Base-by-base conservation (phyloP, 2,329 filamentous ascomycete genomes). In the Epichloe gansuensis region DNA sequence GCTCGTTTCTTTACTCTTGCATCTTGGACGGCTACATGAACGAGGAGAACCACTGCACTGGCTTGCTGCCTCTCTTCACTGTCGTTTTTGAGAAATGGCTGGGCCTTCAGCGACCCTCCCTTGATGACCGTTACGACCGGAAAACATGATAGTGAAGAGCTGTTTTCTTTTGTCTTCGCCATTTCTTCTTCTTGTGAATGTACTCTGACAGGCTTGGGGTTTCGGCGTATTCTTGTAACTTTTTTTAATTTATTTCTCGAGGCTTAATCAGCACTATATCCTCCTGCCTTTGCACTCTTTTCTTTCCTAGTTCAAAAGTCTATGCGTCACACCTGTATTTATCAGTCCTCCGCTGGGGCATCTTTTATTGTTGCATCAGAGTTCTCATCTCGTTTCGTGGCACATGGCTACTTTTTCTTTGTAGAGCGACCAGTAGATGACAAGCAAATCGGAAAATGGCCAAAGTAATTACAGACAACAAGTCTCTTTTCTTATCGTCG, bases 101-200 rank as follows among this genome's bases (percentile, higher is more conserved):
- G 35, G 50, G 34, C 21, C 25, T 39, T 38, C n/a, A 39, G 44
- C 12, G 17, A 23, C 25, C 45, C 21, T 52, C 25, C 45, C 21
- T 52, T 51, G 46, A 54, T 41, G 54, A 57, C 49, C 31, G 37
- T 45, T 41, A 58, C 37, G 56, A 57, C 44, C 17, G 25, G 48
- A 25, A 45, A 25, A 15, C 17, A 45, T 37, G 45, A 47, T 34
- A 31, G 43, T 25, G 11, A 35, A 23, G 4, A 4, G n/a, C 44
- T 46, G 41, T 23, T 38, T 25, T 47, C 12, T n/a, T 46, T 39
- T 38, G 12, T n/a, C 31, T 43, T 8, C 17, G 23, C 28, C 12
- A 12, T 31, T 43, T 39, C 38, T 51, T 55, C 31, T 31, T 48
- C 8, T 48, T 47, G 35, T 54, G 44, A 25, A 52, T 43, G 49